Percentiles rank a stretch among this genome's conserved stretches.
Conservation (phyloP, 805 yeast species). For the Wickerhamomyces strasburgensis region DNA sequence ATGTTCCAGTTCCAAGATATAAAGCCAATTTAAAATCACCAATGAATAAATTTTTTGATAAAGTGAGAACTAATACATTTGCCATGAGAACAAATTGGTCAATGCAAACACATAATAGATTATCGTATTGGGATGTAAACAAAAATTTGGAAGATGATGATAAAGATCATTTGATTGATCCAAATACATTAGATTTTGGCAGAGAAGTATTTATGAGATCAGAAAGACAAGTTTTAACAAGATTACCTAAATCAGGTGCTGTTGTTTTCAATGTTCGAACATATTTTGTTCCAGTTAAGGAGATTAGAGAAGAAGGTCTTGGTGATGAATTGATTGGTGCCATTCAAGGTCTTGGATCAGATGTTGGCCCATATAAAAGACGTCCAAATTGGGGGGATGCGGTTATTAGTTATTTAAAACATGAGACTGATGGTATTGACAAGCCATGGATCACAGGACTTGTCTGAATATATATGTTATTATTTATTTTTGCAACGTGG, state of each 20-base stretch:
- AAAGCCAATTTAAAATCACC: conserved; percentile 1
- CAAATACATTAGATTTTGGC: conserved; percentile 1
- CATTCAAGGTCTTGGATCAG: not conserved
- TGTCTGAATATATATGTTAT: not conserved
- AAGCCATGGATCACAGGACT: conserved; percentile 2
- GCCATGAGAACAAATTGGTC: conserved; percentile 3
- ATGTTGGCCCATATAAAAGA: conserved; percentile 2
- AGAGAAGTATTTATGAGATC: conserved; percentile 4
- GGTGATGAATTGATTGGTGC: conserved; percentile 1
- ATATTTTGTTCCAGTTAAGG: conserved; percentile 1
- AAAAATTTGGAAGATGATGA: conserved; percentile 2
- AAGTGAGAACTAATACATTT: conserved; percentile 1
- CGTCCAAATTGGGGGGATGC: conserved; percentile 1
- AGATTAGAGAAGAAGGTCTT: conserved; percentile 1
- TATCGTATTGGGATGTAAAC: conserved; percentile 2
- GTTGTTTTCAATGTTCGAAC: conserved; percentile 1
- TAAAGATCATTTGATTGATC: not conserved
- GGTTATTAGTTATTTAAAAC: not conserved
- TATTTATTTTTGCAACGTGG: no score
- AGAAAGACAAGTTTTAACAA: conserved; percentile 4
- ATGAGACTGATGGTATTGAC: not conserved
- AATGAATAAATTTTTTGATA: conserved; percentile 3
- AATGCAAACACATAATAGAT: conserved; percentile 4
- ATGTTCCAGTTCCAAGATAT: conserved; percentile 4
- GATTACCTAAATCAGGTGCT: conserved; percentile 1